Conservation (phyloP, 2,329 filamentous ascomycete genomes). For the Plenodomus tracheiphilus region DNA sequence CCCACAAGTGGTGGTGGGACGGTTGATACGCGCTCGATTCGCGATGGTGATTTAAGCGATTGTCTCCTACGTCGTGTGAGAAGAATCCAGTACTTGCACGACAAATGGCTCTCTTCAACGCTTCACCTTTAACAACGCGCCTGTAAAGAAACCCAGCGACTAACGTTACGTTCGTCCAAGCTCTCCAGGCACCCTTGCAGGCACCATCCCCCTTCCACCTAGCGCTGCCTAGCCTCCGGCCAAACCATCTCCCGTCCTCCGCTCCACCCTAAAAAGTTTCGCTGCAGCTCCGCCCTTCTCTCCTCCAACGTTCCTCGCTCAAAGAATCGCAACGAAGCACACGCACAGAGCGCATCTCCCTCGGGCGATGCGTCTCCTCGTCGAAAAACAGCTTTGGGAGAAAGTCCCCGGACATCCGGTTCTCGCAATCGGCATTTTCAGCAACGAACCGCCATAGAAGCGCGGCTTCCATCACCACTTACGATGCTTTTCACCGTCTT, state of each 20-base stretch:
- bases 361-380: slow-evolving; percentile 23
- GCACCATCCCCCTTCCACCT: slow-evolving; percentile 31
- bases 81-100: slow-evolving; percentile 2
- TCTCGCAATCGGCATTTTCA: slow-evolving; percentile 62
- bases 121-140: slow-evolving; percentile 19
- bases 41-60: background rate
- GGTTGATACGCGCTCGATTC: slow-evolving; percentile 9
- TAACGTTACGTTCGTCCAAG: slow-evolving; percentile 15
- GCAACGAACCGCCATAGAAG: slow-evolving; percentile 99
- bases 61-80: background rate
- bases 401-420: slow-evolving; percentile 97
- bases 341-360: slow-evolving; percentile 69
- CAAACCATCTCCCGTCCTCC: slow-evolving; percentile 20
- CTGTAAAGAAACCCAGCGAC: slow-evolving; percentile 19
- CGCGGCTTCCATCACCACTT: slow-evolving; percentile 70
- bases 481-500: slow-evolving; percentile 52
- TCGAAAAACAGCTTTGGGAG: slow-evolving; percentile 81
- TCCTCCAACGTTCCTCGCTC: slow-evolving; percentile 81
- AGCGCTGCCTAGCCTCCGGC: slow-evolving; percentile 25
- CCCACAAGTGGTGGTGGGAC: background rate
- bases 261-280: slow-evolving; percentile 25
- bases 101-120: slow-evolving; percentile 2
- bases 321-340: slow-evolving; percentile 99
- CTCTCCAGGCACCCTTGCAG: slow-evolving; percentile 34
- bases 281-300: slow-evolving; percentile 13